Evolutionary conservation across 2,329 filamentous ascomycete genomes (phyloP).

Genomic region (Ophiostoma sp.): DNA sequence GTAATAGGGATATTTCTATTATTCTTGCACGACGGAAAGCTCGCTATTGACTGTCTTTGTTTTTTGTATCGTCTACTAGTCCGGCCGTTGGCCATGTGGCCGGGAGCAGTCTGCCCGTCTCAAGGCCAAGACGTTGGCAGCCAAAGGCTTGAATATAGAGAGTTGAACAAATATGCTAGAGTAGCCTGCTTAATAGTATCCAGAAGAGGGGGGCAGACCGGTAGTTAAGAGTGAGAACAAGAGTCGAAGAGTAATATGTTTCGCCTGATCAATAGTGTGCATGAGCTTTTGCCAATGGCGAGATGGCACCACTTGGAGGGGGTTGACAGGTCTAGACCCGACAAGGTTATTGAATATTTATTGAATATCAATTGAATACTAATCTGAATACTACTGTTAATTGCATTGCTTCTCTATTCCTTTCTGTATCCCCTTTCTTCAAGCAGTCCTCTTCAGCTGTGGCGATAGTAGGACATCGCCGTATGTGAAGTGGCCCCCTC

Average conservation of each 20-base stretch:
- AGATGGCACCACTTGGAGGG: no score
- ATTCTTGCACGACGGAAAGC: not conserved
- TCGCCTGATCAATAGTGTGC: no score
- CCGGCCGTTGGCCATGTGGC: not conserved
- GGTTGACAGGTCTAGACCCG: not conserved
- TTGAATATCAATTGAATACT: no score
- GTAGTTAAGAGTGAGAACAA: not conserved
- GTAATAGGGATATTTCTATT: not conserved
- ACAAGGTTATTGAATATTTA: not conserved
- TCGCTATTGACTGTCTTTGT: not conserved
- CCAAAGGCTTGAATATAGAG: not conserved
- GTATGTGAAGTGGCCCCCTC: no score
- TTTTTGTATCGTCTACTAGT: not conserved
- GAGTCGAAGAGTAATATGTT: no score
- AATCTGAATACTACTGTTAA: no score
- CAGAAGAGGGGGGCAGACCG: not conserved
- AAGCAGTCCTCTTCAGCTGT: no score
- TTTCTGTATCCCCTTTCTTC: no score
- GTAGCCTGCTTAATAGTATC: not conserved
- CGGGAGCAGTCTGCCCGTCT: not conserved
- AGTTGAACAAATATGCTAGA: not conserved
- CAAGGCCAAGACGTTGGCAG: not conserved
- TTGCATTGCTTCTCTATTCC: no score
- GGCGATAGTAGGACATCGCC: no score
- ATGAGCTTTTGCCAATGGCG: no score